A percentile compares a stretch with the other conserved stretches of the same genome.
Conservation (phyloP, 108 stramenopile species). For the Craspedostauros australis region DNA sequence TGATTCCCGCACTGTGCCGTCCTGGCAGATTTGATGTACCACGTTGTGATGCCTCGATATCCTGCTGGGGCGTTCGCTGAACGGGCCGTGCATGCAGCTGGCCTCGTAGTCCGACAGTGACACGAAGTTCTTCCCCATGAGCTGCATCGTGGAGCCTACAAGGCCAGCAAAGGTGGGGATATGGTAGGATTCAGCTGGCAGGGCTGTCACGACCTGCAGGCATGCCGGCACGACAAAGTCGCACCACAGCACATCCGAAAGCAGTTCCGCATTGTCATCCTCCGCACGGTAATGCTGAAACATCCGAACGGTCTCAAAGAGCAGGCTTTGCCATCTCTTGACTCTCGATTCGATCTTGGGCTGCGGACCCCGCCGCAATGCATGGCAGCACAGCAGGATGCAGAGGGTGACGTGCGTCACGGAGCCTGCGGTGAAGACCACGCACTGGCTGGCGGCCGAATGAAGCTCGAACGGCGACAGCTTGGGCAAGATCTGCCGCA, state of each 20-base stretch:
- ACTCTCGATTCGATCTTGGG: slow-evolving; percentile 6
- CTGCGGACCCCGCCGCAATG: slow-evolving; percentile 18
- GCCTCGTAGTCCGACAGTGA: not conserved
- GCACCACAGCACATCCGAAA: not conserved
- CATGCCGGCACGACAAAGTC: slow-evolving; percentile 21
- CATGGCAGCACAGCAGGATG: slow-evolving; percentile 13
- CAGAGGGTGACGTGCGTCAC: slow-evolving; percentile 16
- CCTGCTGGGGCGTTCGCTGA: not conserved
- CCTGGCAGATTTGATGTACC: not conserved
- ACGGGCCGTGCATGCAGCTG: not conserved
- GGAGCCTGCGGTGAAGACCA: slow-evolving; percentile 16
- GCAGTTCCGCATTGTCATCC: not conserved
- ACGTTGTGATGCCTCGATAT: not conserved
- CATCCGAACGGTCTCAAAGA: slow-evolving; percentile 26
- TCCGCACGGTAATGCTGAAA: slow-evolving; percentile 19
- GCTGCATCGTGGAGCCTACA: slow-evolving; percentile 13
- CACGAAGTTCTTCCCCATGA: slow-evolving; percentile 6
- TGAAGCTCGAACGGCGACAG: slow-evolving; percentile 27
- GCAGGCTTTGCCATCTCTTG: slow-evolving; percentile 36
- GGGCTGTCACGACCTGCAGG: slow-evolving; percentile 7
- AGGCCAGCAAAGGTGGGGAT: slow-evolving; percentile 18
- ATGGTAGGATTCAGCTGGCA: slow-evolving; percentile 11
- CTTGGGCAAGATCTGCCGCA: slow-evolving; percentile 4
- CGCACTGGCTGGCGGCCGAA: slow-evolving; percentile 16
- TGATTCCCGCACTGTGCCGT: not conserved